Percentiles rank a stretch among this genome's conserved stretches.
phyloP scores from a whole-genome alignment of 495 filamentous ascomycete species.

The Trichoderma virens region DNA sequence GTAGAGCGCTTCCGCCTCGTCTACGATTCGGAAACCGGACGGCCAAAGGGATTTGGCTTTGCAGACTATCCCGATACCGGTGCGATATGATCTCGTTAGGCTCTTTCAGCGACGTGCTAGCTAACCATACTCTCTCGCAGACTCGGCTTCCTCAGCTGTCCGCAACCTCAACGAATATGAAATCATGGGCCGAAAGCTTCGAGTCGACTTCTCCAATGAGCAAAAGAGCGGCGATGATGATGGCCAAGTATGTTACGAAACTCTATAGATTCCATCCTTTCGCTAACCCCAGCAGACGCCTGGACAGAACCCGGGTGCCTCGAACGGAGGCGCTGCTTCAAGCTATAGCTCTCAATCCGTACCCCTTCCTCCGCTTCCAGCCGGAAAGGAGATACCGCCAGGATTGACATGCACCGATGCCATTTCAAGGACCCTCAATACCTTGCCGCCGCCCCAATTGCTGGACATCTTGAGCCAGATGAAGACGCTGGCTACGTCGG shows the following conservation, averaged over 20 bases:
- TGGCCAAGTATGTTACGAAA: conserved; percentile 10
- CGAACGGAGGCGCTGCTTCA: conserved; percentile 19
- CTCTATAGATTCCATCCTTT: conserved; percentile 26
- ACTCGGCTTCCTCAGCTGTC: conserved; percentile 88
- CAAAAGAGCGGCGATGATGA: conserved; percentile 64
- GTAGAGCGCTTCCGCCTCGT: conserved; percentile 91
- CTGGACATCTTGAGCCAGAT: conserved; percentile 93
- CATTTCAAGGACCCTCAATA: conserved; percentile 80
- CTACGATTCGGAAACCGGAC: conserved; percentile 90
- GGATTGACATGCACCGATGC: conserved; percentile 79
- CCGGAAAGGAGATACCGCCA: conserved; percentile 72
- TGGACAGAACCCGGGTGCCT: conserved; percentile 18
- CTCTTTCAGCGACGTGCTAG: background rate
- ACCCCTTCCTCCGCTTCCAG: conserved; percentile 69
- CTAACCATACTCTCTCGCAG: conserved; percentile 25
- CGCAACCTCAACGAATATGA: conserved; percentile 95
- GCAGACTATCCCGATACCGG: conserved; percentile 80
- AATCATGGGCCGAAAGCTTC: conserved; percentile 87
- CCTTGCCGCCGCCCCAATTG: conserved; percentile 78
- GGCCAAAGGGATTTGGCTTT: conserved; percentile 94
- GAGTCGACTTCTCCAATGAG: conserved; percentile 93
- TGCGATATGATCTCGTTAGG: conserved; percentile 18
- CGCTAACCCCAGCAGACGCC: background rate
- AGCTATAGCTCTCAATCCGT: conserved; percentile 18
- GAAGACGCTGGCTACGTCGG: conserved; percentile 74